phyloP scores from a whole-genome alignment of 306 rosid species.

The Trifolium repens region DNA sequence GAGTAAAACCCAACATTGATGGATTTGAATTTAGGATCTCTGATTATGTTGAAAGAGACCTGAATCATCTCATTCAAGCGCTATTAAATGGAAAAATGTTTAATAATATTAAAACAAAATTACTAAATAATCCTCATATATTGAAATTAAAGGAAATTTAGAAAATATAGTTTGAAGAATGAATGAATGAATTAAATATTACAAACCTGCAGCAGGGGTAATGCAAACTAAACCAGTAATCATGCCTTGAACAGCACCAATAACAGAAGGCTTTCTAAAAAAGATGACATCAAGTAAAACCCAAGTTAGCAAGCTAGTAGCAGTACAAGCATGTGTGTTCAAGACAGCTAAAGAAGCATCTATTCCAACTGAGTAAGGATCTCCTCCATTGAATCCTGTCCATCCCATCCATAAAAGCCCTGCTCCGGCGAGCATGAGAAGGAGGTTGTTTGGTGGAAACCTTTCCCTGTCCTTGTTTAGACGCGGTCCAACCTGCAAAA shows the following conservation, averaged over 20 bases:
- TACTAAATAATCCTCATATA: neutral
- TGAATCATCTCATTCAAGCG: neutral
- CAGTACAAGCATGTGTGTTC: slow-evolving; percentile 61
- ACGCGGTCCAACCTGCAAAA: slow-evolving; percentile 55
- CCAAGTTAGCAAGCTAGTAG: slow-evolving; percentile 63
- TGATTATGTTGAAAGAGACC: neutral
- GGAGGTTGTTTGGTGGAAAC: slow-evolving; percentile 60
- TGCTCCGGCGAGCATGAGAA: slow-evolving; percentile 55
- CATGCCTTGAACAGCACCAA: slow-evolving; percentile 68
- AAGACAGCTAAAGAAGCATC: slow-evolving; percentile 56
- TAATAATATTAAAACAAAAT: too few relatives aligned
- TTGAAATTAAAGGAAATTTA: neutral
- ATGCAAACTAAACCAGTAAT: slow-evolving; percentile 62
- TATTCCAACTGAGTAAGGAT: slow-evolving; percentile 41
- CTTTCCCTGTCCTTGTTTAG: slow-evolving; percentile 63
- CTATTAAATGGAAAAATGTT: too few relatives aligned
- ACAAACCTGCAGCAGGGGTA: slow-evolving; percentile 61
- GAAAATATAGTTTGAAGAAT: neutral
- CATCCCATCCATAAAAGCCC: slow-evolving; percentile 58
- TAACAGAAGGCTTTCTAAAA: slow-evolving; percentile 57
- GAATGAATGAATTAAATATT: neutral
- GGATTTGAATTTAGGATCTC: too few relatives aligned
- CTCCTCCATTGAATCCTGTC: slow-evolving; percentile 68
- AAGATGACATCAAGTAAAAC: slow-evolving; percentile 55
- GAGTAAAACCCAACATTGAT: neutral